These are phyloP conservation scores for Lactarius hatsudake DNA, from an alignment of 768 basidiomycete genomes.

Conservation along the genomic window DNA sequence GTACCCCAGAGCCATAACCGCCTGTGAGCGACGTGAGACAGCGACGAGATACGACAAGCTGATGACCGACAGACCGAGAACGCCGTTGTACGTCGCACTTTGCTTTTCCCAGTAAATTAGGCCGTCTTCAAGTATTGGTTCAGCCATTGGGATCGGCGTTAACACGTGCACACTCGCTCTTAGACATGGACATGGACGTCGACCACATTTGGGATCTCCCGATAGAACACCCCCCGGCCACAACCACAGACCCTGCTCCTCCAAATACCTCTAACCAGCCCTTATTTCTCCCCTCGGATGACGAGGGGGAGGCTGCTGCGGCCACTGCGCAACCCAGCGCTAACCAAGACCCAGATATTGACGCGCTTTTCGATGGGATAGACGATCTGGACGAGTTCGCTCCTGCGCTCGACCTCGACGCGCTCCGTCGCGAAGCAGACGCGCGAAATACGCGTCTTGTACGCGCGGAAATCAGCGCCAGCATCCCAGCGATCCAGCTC, in stretches of 20 bases:
- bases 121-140: constrained; percentile 68
- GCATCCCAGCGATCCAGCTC: constrained; percentile 46
- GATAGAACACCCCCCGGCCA: constrained; percentile 32
- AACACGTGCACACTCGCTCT: constrained; percentile 7
- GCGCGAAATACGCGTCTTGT: constrained; percentile 41
- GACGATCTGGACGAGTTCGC: constrained; percentile 50
- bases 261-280: constrained; percentile 34
- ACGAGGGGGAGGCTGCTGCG: constrained; percentile 46
- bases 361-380: constrained; percentile 46
- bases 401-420: constrained; percentile 51
- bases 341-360: constrained; percentile 34
- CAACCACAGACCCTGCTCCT: constrained; percentile 24
- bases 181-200: constrained; percentile 35
- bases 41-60: not conserved
- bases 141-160: constrained; percentile 9
- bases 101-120: constrained; percentile 85
- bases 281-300: constrained; percentile 57
- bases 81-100: constrained; percentile 81
- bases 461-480: constrained; percentile 48
- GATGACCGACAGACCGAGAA: constrained; percentile 55
- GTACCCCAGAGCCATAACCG: constrained; percentile 55
- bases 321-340: constrained; percentile 6
- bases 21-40: constrained; percentile 33
- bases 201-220: constrained; percentile 56
- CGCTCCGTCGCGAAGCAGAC: constrained; percentile 54